These are phyloP conservation scores for Erysimum cheiranthoides DNA, from an alignment of 345 rosid species.

Conservation along the genomic window DNA sequence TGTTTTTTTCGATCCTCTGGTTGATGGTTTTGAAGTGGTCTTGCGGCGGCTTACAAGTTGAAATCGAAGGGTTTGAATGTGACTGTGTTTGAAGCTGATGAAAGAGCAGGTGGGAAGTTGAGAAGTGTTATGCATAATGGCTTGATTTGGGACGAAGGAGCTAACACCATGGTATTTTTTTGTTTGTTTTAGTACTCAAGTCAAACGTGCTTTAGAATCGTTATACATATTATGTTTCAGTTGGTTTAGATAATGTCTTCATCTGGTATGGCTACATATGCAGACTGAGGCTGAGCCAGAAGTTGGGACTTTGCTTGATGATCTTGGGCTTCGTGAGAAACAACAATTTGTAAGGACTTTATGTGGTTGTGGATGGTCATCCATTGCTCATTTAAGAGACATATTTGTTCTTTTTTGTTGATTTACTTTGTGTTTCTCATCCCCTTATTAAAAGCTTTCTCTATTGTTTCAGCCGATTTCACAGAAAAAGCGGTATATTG, in stretches of 20 bases:
- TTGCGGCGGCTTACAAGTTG: slow-evolving; percentile 93
- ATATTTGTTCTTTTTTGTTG: not conserved
- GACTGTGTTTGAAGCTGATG: slow-evolving; percentile 86
- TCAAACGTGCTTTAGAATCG: not conserved
- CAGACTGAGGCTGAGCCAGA: slow-evolving; percentile 88
- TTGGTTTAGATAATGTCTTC: not conserved
- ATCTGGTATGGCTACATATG: slow-evolving; percentile 29
- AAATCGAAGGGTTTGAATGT: slow-evolving; percentile 78
- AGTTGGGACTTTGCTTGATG: slow-evolving; percentile 71
- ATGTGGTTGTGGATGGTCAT: not conserved
- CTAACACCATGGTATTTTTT: slow-evolving; percentile 81
- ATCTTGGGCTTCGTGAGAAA: slow-evolving; percentile 80
- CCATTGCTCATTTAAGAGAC: not conserved
- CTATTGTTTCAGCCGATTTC: slow-evolving; percentile 72
- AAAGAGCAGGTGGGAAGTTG: slow-evolving; percentile 83
- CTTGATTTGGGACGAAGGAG: slow-evolving; percentile 94
- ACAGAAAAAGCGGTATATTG: slow-evolving; percentile 79
- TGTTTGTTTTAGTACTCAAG: not conserved
- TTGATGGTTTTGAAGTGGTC: slow-evolving; percentile 58
- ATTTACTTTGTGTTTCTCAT: not conserved
- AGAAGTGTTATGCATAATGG: slow-evolving; percentile 66
- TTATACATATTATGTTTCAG: not conserved
- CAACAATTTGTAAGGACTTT: slow-evolving; percentile 76
- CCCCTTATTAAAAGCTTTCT: slow-evolving; percentile 16
- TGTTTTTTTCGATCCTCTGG: not conserved